Evolutionary conservation across 2,329 filamentous ascomycete species (phyloP).

Genomic region (Colletotrichum destructivum): DNA sequence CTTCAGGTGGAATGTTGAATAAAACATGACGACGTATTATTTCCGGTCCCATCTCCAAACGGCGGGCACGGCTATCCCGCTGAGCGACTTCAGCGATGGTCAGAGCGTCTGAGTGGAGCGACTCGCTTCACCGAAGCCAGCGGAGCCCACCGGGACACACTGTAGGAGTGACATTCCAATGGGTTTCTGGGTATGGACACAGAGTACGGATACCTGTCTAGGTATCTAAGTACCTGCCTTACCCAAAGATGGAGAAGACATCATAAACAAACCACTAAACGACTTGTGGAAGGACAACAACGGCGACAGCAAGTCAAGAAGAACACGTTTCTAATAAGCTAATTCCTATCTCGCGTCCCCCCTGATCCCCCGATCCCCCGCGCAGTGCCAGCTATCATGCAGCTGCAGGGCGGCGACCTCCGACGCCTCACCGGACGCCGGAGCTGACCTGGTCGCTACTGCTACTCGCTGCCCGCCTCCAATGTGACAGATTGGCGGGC

Average conservation of each 20-base stretch:
- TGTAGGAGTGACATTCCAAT: slow-evolving; percentile 19
- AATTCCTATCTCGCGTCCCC: not conserved
- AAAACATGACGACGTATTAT: not conserved
- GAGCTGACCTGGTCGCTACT: slow-evolving; percentile 19
- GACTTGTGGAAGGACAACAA: not conserved
- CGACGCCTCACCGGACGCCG: slow-evolving; percentile 36
- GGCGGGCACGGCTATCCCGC: slow-evolving; percentile 4
- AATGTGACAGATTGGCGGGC: slow-evolving; percentile 4
- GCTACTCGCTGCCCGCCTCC: not conserved
- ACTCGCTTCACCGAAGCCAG: slow-evolving; percentile 25
- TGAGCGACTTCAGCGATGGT: not conserved
- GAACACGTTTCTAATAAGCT: slow-evolving; percentile 33
- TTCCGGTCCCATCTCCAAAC: not conserved
- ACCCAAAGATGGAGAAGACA: not conserved
- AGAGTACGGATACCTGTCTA: not conserved
- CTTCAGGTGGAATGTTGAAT: not conserved
- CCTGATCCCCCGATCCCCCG: not conserved
- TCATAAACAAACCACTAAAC: not conserved
- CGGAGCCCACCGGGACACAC: slow-evolving; percentile 21
- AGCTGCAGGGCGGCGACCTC: slow-evolving; percentile 36
- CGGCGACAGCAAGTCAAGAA: not conserved
- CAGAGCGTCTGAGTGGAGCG: slow-evolving; percentile 9
- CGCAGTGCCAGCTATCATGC: slow-evolving; percentile 22
- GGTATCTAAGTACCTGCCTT: too few relatives aligned
- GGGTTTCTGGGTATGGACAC: not conserved